Percentiles rank a stretch among this genome's conserved stretches.
These are phyloP conservation scores for Colletotrichum phormii DNA, from an alignment of 2,329 filamentous ascomycete species.

Conservation along the genomic window DNA sequence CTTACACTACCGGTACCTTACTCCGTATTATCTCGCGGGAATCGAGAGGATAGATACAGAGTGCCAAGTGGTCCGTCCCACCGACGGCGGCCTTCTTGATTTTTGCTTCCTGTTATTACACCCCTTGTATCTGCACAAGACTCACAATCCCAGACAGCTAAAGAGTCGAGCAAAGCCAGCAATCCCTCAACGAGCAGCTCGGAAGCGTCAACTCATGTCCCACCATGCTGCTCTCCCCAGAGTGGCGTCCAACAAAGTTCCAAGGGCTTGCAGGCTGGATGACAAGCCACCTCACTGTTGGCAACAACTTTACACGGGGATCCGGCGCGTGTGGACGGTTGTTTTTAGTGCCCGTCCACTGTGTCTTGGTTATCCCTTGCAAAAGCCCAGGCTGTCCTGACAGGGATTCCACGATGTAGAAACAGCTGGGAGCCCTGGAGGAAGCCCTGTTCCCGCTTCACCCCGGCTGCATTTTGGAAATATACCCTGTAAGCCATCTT, in stretches of 20 bases:
- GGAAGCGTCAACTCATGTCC: background rate
- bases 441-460: conserved; percentile 2
- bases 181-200: background rate
- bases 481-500: conserved; percentile 21
- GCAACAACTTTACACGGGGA: background rate
- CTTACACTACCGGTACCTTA: too few species aligned
- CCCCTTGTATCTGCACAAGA: too few species aligned
- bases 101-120: too few species aligned
- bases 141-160: too few species aligned
- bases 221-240: background rate
- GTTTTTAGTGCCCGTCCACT: conserved; percentile 23
- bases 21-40: background rate
- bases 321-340: conserved; percentile 1
- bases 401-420: conserved; percentile 1
- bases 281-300: background rate
- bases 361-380: conserved; percentile 22
- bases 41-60: too few species aligned
- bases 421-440: conserved; percentile 13
- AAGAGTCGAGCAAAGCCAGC: too few species aligned
- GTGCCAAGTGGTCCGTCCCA: too few species aligned
- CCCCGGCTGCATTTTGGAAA: background rate
- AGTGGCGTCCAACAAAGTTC: background rate
- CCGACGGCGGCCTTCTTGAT: too few species aligned
- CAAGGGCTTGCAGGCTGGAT: background rate
- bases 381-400: background rate